These are phyloP conservation scores for Thuja plicata DNA, from an alignment of 83 land plant genomes.

Conservation along the genomic window DNA sequence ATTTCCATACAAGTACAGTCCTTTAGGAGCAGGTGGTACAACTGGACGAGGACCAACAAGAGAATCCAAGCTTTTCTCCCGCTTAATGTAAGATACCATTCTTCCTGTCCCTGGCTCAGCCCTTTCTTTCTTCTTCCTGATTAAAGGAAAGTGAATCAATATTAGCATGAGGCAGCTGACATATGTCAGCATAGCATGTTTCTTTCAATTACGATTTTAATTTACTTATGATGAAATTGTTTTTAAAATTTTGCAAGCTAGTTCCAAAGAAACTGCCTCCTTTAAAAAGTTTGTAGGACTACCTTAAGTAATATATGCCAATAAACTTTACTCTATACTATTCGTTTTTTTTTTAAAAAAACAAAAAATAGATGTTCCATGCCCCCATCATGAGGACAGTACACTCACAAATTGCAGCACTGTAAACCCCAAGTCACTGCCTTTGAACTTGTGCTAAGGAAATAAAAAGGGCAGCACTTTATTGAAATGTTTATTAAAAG, in stretches of 20 bases:
- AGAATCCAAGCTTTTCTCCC: slow-evolving; percentile 82
- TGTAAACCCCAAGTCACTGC: too few species aligned
- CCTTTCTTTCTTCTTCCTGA: slow-evolving; percentile 41
- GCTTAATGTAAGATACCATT: slow-evolving; percentile 91
- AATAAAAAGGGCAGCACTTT: too few species aligned
- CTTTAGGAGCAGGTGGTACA: slow-evolving; percentile 80
- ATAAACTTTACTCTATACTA: not conserved
- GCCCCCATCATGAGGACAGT: too few species aligned
- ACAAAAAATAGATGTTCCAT: not conserved
- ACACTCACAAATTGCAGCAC: too few species aligned
- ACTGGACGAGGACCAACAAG: slow-evolving; percentile 71
- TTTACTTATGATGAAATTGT: not conserved
- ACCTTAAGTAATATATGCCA: not conserved
- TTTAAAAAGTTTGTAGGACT: not conserved
- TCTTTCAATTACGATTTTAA: slow-evolving; percentile 1
- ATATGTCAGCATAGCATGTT: not conserved
- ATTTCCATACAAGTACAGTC: slow-evolving; percentile 89
- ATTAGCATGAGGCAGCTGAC: not conserved
- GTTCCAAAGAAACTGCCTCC: not conserved
- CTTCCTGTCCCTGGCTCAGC: slow-evolving; percentile 85
- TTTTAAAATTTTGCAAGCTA: not conserved
- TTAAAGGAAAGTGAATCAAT: slow-evolving; percentile 9
- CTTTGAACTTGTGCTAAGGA: too few species aligned
- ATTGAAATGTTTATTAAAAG: too few species aligned
- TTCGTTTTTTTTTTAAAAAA: too few species aligned